Base-by-base conservation (phyloP, 2,329 filamentous ascomycete species). In the Penicillium brasilianum region DNA sequence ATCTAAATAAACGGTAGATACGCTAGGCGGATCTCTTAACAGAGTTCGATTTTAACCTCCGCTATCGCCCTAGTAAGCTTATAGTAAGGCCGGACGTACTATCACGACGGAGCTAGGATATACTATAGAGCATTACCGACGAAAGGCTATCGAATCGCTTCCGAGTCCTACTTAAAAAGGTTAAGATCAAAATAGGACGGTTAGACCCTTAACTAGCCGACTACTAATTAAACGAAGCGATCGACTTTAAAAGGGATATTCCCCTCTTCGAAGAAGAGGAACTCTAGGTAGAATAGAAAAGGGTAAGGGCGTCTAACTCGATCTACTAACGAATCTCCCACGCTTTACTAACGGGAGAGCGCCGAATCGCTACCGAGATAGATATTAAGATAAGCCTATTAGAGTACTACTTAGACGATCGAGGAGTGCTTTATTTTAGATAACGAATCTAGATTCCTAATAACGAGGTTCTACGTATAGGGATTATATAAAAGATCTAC, bases 121-220 rank as follows among this genome's bases (percentile, higher is more conserved):
- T 52, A 18, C 46, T 16, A 22, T 20, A 51, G 46, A 30, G 18
- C 52, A 41, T 43, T 34, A 57, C 22, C 3, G 11, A 57, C 22
- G 18, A 52, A 52, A 52, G 50, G 30, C 50, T 52, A 52, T 52
- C 18, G 18, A 52, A 52, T 16, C 18, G 18, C 9, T 52, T 52
- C 34, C 18, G 18, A 30, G 30, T n/a, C 20, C 13, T 54, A 32
- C 28, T 54, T 18, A 30, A 54, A 30, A 28, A 5, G 36, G 22
- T 54, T n/a, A 25, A 11, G 36, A 43, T 54, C 20, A 41, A 41
- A 11, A 46, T 11, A 11, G 43, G 43, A 22, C 36, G 36, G 4
- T 14, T 37, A 37, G 14, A 37, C 36, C 32, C 32, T 13, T 34
- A 34, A 34, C 11, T 13, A 34, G 32, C 32, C 32, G 32, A 34